Conservation (phyloP, 495 filamentous ascomycete species). For the Talaromyces borbonicus region DNA sequence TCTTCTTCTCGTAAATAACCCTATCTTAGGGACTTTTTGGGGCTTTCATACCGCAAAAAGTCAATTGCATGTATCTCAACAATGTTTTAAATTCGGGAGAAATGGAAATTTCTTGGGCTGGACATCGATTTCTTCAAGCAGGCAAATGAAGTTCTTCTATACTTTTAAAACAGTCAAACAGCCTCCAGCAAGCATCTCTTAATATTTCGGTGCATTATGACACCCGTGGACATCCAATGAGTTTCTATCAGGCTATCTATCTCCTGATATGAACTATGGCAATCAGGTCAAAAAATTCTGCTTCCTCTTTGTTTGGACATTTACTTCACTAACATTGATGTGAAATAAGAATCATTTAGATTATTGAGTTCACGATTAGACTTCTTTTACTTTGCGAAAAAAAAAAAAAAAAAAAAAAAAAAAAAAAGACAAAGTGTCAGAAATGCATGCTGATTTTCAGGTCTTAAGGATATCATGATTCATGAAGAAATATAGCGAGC, state of each 20-base stretch:
- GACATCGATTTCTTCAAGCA: conserved; percentile 4
- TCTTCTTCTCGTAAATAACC: too few species aligned
- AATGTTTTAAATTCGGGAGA: conserved; percentile 49
- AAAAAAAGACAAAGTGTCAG: too few species aligned
- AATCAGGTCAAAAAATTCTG: too few species aligned
- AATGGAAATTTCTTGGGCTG: conserved; percentile 5
- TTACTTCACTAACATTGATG: too few species aligned
- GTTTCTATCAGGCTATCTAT: conserved; percentile 64
- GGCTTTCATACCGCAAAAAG: conserved; percentile 60
- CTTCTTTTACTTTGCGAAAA: too few species aligned
- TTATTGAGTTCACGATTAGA: too few species aligned
- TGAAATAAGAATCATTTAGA: too few species aligned
- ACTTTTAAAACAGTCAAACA: conserved; percentile 52
- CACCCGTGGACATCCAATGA: conserved; percentile 63
- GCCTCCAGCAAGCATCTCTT: conserved; percentile 50
- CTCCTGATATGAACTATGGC: conserved; percentile 68
- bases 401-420: too few species aligned
- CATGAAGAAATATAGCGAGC: too few species aligned
- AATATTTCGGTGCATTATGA: conserved; percentile 67
- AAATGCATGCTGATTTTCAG: too few species aligned
- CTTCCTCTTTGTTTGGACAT: too few species aligned
- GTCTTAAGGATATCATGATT: too few species aligned
- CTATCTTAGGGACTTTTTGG: conserved; percentile 58
- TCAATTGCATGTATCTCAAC: conserved; percentile 51
- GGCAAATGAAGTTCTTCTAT: conserved; percentile 1